phyloP scores from a whole-genome alignment of 257 asterid genomes.

The Penstemon newberryi region DNA sequence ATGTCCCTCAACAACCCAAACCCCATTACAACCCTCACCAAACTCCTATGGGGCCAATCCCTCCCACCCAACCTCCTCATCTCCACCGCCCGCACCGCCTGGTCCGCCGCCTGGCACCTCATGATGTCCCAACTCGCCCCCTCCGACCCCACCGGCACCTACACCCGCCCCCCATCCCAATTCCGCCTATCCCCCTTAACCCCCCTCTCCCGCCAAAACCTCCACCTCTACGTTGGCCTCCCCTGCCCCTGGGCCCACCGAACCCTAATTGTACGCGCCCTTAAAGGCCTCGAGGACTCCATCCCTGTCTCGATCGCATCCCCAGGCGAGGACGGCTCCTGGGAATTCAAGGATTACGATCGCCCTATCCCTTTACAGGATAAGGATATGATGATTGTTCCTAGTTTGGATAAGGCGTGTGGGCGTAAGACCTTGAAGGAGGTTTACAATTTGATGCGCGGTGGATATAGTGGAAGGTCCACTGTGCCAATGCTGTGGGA shows the following conservation, averaged over 20 bases:
- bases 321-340: conserved; percentile 76
- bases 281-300: conserved; percentile 71
- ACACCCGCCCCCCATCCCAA: conserved; percentile 83
- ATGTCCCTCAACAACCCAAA: conserved; percentile 39
- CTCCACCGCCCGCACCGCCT: conserved; percentile 91
- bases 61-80: conserved; percentile 90
- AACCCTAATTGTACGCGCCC: conserved; percentile 88
- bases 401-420: conserved; percentile 61
- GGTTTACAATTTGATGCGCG: conserved; percentile 57
- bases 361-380: conserved; percentile 8
- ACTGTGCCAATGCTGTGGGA: conserved; percentile 98
- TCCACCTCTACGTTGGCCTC: conserved; percentile 91
- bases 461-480: conserved; percentile 72
- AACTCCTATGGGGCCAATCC: conserved; percentile 83
- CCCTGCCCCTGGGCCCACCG: conserved; percentile 99
- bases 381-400: conserved; percentile 31
- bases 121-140: conserved; percentile 99
- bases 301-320: conserved; percentile 73
- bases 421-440: conserved; percentile 68
- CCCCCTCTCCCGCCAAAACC: conserved; percentile 34
- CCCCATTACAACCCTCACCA: conserved; percentile 62
- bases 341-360: conserved; percentile 52
- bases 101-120: conserved; percentile 91
- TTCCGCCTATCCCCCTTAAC: conserved; percentile 47
- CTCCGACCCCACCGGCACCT: conserved; percentile 71